A percentile compares a stretch with the other conserved stretches of the same genome.
Conservation (phyloP, 257 asterid species). For the Solanum pinnatisectum region DNA sequence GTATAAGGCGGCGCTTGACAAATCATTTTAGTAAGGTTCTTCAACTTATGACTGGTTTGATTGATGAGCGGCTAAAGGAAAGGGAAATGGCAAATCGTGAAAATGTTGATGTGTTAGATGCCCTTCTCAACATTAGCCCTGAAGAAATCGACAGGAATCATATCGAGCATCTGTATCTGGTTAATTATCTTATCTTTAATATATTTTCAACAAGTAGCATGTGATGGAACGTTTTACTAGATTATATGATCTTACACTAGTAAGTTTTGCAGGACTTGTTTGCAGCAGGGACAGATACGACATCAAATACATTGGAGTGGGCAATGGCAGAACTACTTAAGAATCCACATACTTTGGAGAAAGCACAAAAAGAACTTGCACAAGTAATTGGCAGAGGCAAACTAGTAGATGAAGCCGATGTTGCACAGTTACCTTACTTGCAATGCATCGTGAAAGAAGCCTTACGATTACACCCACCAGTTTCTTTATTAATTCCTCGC, state of each 20-base stretch:
- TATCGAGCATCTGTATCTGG: constrained; percentile 65
- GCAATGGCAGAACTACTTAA: constrained; percentile 15
- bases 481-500: constrained; percentile 20
- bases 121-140: constrained; percentile 17
- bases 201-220: too few relatives aligned
- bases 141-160: constrained; percentile 54
- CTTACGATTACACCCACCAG: constrained; percentile 14
- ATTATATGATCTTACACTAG: not conserved
- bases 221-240: too few relatives aligned
- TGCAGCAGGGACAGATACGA: constrained; percentile 20
- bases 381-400: constrained; percentile 15
- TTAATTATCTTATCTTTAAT: not conserved
- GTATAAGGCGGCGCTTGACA: constrained; percentile 11
- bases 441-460: constrained; percentile 20
- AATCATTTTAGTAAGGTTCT: constrained; percentile 21
- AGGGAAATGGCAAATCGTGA: not conserved
- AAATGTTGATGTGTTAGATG: constrained; percentile 23
- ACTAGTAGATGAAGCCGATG: constrained; percentile 4
- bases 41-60: constrained; percentile 20
- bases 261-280: constrained; percentile 18
- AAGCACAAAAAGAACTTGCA: constrained; percentile 19
- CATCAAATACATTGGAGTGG: constrained; percentile 20
- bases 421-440: constrained; percentile 11
- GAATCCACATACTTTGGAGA: constrained; percentile 12
- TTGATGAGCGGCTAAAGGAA: constrained; percentile 27